Evolutionary conservation across 2,329 filamentous ascomycete genomes (phyloP).

Genomic region (Dryadomyces quercus-mongolicae): DNA sequence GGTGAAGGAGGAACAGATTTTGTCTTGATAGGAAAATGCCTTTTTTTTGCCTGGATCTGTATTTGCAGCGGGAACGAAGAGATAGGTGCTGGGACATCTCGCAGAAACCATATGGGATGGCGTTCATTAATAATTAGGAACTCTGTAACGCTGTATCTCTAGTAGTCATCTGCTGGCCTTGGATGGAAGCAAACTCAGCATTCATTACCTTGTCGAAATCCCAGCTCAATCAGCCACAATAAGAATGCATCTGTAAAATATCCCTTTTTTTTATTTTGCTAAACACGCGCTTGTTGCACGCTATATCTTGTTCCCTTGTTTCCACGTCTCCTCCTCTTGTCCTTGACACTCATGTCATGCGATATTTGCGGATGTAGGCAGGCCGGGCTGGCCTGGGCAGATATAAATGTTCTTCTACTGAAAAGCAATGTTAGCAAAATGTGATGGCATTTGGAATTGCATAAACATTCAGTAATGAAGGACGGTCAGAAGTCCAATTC

Average conservation of each 20-base stretch:
- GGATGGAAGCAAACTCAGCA: neutral
- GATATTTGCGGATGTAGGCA: no score
- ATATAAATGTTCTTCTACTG: neutral
- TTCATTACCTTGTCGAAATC: neutral
- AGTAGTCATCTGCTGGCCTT: neutral
- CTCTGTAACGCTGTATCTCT: neutral
- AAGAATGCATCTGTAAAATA: neutral
- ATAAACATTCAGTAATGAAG: neutral
- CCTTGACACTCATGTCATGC: no score
- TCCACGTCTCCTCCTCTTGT: no score
- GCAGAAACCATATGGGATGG: neutral
- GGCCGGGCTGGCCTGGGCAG: neutral
- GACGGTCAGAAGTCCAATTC: conserved; percentile 69
- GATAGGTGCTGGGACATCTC: neutral
- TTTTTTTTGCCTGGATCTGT: neutral
- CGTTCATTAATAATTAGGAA: neutral
- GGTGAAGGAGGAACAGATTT: conserved; percentile 36
- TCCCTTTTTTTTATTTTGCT: neutral
- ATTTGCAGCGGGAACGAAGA: neutral
- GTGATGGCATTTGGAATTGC: neutral
- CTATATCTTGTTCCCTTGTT: no score
- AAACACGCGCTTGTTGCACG: no score
- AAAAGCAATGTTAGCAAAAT: neutral
- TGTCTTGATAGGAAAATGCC: neutral
- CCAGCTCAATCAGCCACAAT: no score